Evolutionary conservation across 176 grass and related monocot species (phyloP).

Genomic region (Musa itinerans): DNA sequence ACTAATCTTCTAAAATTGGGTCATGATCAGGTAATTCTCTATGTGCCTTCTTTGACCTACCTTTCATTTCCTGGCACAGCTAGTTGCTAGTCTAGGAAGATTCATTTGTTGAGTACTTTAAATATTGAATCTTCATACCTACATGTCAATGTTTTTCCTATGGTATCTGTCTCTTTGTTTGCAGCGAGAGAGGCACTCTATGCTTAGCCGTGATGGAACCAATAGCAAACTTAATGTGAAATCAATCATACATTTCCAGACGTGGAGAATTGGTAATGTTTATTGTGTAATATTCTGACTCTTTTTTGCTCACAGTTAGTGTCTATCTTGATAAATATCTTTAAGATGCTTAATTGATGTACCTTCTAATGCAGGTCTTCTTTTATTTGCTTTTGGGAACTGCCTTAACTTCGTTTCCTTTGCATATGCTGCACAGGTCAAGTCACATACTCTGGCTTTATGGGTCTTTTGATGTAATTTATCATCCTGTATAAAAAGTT

Average conservation of each 20-base stretch:
- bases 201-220: slow-evolving; percentile 44
- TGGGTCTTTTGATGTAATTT: too few species aligned
- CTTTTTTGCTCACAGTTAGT: slow-evolving; percentile 1
- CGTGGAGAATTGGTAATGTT: slow-evolving; percentile 79
- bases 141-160: not conserved
- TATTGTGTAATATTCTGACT: not conserved
- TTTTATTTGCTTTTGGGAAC: slow-evolving; percentile 83
- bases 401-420: slow-evolving; percentile 98
- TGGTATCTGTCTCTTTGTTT: slow-evolving; percentile 24
- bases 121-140: not conserved
- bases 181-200: slow-evolving; percentile 78
- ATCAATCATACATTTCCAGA: slow-evolving; percentile 92
- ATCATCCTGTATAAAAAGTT: too few species aligned
- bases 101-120: not conserved
- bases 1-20: slow-evolving; percentile 98
- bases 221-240: slow-evolving; percentile 64
- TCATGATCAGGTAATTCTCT: slow-evolving; percentile 81
- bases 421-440: slow-evolving; percentile 87
- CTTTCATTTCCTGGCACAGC: not conserved
- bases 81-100: not conserved
- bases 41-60: not conserved
- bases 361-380: slow-evolving; percentile 61
- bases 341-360: slow-evolving; percentile 18
- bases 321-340: slow-evolving; percentile 1
- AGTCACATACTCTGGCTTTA: slow-evolving; percentile 11